These are phyloP conservation scores for Hymenoscyphus albidus DNA, from an alignment of 2,329 filamentous ascomycete genomes.

Conservation along the genomic window DNA sequence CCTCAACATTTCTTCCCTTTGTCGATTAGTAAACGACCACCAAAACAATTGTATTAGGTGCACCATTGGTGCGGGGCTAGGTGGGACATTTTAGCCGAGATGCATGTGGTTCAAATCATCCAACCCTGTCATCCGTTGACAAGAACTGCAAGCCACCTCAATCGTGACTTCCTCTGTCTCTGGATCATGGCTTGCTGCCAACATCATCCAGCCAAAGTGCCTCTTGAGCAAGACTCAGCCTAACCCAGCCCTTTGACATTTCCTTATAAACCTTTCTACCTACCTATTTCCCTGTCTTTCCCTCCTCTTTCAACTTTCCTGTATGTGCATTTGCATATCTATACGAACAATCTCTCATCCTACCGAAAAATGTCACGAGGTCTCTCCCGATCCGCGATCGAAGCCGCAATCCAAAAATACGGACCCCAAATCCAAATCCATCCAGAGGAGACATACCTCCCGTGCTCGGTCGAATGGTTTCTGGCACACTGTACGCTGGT, in stretches of 20 bases:
- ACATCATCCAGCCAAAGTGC: background rate
- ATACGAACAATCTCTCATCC: background rate
- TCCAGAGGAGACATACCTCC: conserved; percentile 22
- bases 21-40: background rate
- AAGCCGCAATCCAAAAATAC: conserved; percentile 23
- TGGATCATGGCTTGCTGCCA: background rate
- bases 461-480: conserved; percentile 24
- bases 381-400: conserved; percentile 19
- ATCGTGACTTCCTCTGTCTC: conserved; percentile 4
- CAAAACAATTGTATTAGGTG: background rate
- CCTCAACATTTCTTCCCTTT: too few relatives aligned
- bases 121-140: background rate
- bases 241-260: background rate
- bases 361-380: conserved; percentile 10
- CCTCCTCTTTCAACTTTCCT: background rate
- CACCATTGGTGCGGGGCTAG: background rate
- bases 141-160: background rate
- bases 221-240: background rate
- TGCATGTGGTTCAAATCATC: background rate
- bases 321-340: conserved; percentile 7
- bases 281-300: background rate
- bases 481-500: conserved; percentile 10
- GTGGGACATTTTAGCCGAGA: background rate
- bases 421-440: conserved; percentile 20
- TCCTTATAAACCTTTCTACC: background rate